These are phyloP conservation scores for Rehmannia glutinosa DNA, from an alignment of 257 asterid genomes.

Conservation along the genomic window DNA sequence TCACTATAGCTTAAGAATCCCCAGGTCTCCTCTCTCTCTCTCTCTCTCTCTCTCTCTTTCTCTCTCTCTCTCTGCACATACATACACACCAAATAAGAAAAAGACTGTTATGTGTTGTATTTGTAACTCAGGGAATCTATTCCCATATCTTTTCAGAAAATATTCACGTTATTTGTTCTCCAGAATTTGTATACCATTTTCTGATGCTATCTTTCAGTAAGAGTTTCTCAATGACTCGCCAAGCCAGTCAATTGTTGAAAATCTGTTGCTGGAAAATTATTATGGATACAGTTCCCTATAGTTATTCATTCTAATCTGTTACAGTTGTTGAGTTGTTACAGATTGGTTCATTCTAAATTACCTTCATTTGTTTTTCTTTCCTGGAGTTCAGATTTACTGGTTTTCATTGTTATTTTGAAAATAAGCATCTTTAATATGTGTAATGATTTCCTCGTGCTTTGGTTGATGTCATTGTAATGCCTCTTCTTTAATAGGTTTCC, in stretches of 20 bases:
- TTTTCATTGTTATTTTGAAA: background rate
- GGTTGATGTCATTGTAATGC: background rate
- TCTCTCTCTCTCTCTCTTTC: background rate
- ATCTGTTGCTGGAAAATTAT: background rate
- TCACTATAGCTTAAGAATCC: constrained; percentile 87
- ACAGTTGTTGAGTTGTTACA: background rate
- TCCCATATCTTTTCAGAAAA: background rate
- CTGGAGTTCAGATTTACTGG: background rate
- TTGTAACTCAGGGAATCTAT: background rate
- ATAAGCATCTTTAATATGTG: background rate
- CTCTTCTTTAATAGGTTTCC: background rate
- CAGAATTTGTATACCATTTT: background rate
- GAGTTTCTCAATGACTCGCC: background rate
- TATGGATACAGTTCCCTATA: background rate
- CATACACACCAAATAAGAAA: background rate
- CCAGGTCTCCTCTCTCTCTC: constrained; percentile 48
- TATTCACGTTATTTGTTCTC: background rate
- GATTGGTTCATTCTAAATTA: background rate
- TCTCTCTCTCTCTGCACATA: background rate
- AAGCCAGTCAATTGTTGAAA: background rate
- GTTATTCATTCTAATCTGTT: background rate
- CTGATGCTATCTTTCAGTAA: background rate
- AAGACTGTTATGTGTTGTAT: background rate
- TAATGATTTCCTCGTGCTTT: background rate
- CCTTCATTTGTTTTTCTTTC: background rate